phyloP scores from a whole-genome alignment of 495 filamentous ascomycete species.

The Viridothelium virens region DNA sequence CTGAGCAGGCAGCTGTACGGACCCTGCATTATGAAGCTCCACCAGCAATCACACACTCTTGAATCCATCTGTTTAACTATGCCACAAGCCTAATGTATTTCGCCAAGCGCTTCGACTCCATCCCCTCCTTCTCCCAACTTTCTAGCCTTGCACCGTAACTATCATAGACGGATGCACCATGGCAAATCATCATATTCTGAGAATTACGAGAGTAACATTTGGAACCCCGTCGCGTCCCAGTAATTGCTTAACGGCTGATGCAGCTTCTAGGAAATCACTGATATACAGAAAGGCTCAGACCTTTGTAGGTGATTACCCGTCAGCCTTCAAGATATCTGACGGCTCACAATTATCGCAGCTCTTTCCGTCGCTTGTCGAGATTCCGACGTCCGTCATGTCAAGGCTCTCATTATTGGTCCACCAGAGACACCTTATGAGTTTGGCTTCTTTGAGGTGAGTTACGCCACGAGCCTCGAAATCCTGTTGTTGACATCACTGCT shows the following conservation, averaged over 20 bases:
- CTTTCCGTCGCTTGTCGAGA: constrained; percentile 81
- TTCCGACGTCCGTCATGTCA: constrained; percentile 78
- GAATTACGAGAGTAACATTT: constrained; percentile 63
- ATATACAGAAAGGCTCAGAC: constrained; percentile 72
- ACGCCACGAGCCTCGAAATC: constrained; percentile 18
- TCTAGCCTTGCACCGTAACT: not conserved
- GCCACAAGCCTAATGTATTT: constrained; percentile 2
- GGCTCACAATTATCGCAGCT: constrained; percentile 42
- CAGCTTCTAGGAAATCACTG: constrained; percentile 60
- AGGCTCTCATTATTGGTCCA: constrained; percentile 83
- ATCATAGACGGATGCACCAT: constrained; percentile 35
- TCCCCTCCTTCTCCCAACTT: not conserved
- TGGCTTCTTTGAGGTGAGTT: constrained; percentile 83
- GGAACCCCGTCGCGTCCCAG: too few species aligned
- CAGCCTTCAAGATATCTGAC: not conserved
- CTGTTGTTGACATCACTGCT: constrained; percentile 16
- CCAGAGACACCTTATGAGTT: constrained; percentile 95
- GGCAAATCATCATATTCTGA: constrained; percentile 78
- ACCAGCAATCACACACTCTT: too few species aligned
- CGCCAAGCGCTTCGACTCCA: not conserved
- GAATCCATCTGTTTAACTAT: not conserved
- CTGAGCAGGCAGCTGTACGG: not conserved
- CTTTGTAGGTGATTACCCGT: constrained; percentile 54
- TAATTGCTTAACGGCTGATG: not conserved
- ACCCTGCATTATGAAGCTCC: not conserved